A percentile compares a stretch with the other conserved stretches of the same genome.
Evolutionary conservation across 2,329 filamentous ascomycete genomes (phyloP).

Genomic region (Xylariales sp.): DNA sequence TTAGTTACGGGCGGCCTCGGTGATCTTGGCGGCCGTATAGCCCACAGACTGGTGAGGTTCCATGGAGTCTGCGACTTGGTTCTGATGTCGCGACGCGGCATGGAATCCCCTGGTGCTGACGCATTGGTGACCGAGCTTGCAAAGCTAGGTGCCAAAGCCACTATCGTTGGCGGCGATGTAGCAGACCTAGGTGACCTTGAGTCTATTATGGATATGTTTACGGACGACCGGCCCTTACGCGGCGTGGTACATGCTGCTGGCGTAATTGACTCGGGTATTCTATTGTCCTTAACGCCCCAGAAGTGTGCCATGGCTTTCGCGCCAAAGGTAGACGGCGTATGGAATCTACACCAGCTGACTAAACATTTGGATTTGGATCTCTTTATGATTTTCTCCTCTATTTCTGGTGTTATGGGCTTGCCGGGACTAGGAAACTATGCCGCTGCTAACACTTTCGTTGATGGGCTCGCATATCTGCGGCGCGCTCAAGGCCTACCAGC

Average conservation of each 20-base stretch:
- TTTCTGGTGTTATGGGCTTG: constrained; percentile 47
- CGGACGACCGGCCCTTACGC: constrained; percentile 45
- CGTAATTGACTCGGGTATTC: constrained; percentile 44
- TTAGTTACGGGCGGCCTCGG: constrained; percentile 48
- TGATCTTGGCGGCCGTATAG: constrained; percentile 45
- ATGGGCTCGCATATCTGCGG: constrained; percentile 42
- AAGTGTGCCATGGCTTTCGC: constrained; percentile 41
- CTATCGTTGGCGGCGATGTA: constrained; percentile 43
- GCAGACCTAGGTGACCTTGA: constrained; percentile 40
- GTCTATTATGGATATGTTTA: constrained; percentile 43
- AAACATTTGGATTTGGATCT: constrained; percentile 43
- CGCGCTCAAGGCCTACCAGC: constrained; percentile 41
- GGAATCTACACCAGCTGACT: constrained; percentile 45
- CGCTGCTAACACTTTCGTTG: constrained; percentile 45
- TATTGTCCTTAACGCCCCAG: constrained; percentile 46
- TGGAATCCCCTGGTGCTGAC: constrained; percentile 43
- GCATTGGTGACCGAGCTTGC: constrained; percentile 43
- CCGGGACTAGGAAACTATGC: constrained; percentile 45
- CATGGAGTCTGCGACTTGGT: constrained; percentile 48
- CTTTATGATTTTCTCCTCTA: constrained; percentile 47
- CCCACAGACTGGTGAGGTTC: constrained; percentile 42
- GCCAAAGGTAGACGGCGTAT: constrained; percentile 46
- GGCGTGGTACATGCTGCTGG: constrained; percentile 50
- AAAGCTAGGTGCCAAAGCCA: constrained; percentile 40
- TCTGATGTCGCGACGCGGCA: constrained; percentile 47